Percentiles rank a stretch among this genome's conserved stretches.
Conservation (phyloP, 306 rosid species). For the Trifolium repens region DNA sequence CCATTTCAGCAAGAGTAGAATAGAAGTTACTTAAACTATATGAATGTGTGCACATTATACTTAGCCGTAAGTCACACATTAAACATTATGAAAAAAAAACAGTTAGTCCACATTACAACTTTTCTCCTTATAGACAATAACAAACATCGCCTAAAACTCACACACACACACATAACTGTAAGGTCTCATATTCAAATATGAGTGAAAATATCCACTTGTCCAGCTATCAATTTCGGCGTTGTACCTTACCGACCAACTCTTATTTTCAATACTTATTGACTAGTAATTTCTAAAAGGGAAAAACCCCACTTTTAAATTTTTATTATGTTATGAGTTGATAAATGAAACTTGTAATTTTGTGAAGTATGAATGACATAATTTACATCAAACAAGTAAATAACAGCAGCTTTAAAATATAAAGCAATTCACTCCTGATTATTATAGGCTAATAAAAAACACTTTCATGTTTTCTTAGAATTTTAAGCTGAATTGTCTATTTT, state of each 20-base stretch:
- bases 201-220: no score
- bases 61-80: neutral
- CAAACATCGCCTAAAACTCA: no score
- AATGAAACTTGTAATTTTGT: neutral
- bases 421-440: slow-evolving; percentile 3
- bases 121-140: no score
- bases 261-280: neutral
- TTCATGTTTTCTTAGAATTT: neutral
- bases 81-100: neutral
- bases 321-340: neutral
- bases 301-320: neutral
- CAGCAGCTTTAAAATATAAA: neutral
- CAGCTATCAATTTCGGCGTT: no score
- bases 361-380: neutral
- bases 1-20: neutral
- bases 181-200: no score
- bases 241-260: neutral
- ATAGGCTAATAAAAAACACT: neutral
- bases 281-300: neutral
- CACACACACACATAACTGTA: no score
- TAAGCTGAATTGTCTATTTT: slow-evolving; percentile 37
- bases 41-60: neutral
- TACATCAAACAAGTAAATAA: neutral
- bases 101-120: neutral
- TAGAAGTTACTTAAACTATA: neutral